Evolutionary conservation across 2,329 filamentous ascomycete genomes (phyloP), one percentile per base, ranked within the genome.

Genomic region (Colletotrichum cuscutae): DNA sequence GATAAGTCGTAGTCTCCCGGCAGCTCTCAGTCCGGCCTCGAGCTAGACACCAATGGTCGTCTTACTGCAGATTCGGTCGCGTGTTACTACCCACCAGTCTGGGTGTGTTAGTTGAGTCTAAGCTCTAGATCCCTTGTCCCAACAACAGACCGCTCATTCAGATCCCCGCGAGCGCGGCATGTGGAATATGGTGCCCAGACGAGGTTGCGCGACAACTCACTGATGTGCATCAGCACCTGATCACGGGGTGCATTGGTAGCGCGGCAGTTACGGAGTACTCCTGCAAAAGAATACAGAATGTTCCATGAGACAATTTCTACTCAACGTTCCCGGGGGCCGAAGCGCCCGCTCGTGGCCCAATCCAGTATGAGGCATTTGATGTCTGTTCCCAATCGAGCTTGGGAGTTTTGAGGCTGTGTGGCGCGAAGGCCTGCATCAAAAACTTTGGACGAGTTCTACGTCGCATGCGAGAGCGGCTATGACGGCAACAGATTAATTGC

Each of bases 391-490:
- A 30, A 58, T 35, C n/a, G 52, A 30, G n/a, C 6, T 24, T 49
- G 22, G 19, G n/a, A 35, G 11, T 19, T 56, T 65, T 30, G 32
- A 19, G 24, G 32, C 62, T 65, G 49, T 56, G 53, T 42, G 46
- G 62, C 24, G 32, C 19, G 53, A 26, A 49, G 53, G 35, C 30
- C 64, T 37, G 26, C 28, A 24, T 42, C 54, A 22, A 22, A 37
- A 42, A 49, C 28, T 65, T 52, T 28, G 37, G 71, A 71, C 22
- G 49, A 70, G 26, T 37, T 70, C 28, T 28, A 61, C 8, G 46
- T 24, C 30, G 61, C 71, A 73, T 72, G 56, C 46, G 69, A 63
- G 63, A 63, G 26, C 60, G 35, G 67, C 28, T 26, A 68, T 13
- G 24, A 37, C 53, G 56, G 65, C 28, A 60, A 52, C 54, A 56